Evolutionary conservation across 1,284 basidiomycete genomes (phyloP).

Genomic region (Termitomyces sp.): DNA sequence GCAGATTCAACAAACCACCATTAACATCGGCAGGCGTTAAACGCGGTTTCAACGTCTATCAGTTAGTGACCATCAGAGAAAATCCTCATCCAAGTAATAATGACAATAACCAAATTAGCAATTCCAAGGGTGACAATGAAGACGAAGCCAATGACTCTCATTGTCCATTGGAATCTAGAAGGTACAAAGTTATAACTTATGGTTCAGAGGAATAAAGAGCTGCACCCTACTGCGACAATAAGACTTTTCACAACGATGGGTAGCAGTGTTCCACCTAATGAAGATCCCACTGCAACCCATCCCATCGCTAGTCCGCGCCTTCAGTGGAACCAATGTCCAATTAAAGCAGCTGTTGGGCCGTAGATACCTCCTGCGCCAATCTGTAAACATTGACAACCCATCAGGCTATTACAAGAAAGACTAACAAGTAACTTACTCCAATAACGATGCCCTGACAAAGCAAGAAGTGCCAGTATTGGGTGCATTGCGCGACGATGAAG

Average conservation of each 20-base stretch:
- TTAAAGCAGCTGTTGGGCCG: slow-evolving; percentile 40
- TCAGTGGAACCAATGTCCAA: slow-evolving; percentile 50
- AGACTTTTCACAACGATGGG: slow-evolving; percentile 43
- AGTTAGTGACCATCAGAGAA: neutral
- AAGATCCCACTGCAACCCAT: slow-evolving; percentile 37
- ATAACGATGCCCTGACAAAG: slow-evolving; percentile 50
- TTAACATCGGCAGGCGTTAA: slow-evolving; percentile 38
- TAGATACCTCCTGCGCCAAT: slow-evolving; percentile 44
- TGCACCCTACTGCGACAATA: slow-evolving; percentile 41
- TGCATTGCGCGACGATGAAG: slow-evolving; percentile 53
- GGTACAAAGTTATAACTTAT: slow-evolving; percentile 1
- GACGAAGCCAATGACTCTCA: slow-evolving; percentile 55
- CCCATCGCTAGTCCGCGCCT: slow-evolving; percentile 40
- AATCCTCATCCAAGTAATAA: no score
- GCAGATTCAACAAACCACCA: slow-evolving; percentile 45
- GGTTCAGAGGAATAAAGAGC: slow-evolving; percentile 17
- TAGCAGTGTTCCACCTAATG: slow-evolving; percentile 43
- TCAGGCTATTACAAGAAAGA: neutral
- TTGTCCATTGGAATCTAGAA: slow-evolving; percentile 55
- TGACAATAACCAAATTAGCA: slow-evolving; percentile 36
- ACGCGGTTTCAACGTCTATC: slow-evolving; percentile 41
- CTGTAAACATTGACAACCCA: slow-evolving; percentile 20
- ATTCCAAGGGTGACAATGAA: slow-evolving; percentile 38
- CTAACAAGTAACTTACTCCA: slow-evolving; percentile 33
- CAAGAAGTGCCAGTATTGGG: slow-evolving; percentile 55